phyloP scores from a whole-genome alignment of 2,329 filamentous ascomycete species.

The Pestalotiopsis sp. region DNA sequence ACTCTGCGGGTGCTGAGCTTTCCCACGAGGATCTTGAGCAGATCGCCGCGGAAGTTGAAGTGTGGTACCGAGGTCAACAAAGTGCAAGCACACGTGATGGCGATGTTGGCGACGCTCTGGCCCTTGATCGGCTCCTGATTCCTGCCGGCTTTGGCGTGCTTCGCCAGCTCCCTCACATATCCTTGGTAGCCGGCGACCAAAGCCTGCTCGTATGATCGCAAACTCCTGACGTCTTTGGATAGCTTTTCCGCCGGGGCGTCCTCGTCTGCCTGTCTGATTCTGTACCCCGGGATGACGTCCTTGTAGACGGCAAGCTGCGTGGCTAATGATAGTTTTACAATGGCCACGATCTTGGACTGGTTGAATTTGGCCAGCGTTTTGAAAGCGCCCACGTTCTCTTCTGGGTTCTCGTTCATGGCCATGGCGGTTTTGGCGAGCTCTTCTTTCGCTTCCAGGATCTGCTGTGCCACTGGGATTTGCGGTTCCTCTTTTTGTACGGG shows the following conservation, averaged over 20 bases:
- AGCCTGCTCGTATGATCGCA: conserved; percentile 85
- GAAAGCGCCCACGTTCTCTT: conserved; percentile 82
- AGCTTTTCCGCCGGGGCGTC: conserved; percentile 77
- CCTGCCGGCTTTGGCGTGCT: conserved; percentile 60
- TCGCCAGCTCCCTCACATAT: conserved; percentile 77
- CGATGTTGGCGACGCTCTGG: conserved; percentile 67
- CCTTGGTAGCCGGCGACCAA: conserved; percentile 82
- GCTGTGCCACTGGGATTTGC: conserved; percentile 72
- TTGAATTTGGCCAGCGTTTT: conserved; percentile 77
- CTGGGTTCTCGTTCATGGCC: conserved; percentile 86
- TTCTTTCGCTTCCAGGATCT: conserved; percentile 87
- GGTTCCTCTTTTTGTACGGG: conserved; percentile 57
- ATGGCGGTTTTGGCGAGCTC: conserved; percentile 84
- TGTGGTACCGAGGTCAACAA: conserved; percentile 84
- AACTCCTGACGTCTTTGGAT: conserved; percentile 85
- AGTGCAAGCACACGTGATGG: conserved; percentile 83
- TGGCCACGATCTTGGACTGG: conserved; percentile 67
- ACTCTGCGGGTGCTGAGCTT: conserved; percentile 75
- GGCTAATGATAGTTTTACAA: conserved; percentile 84
- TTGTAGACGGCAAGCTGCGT: conserved; percentile 92
- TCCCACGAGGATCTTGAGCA: conserved; percentile 83
- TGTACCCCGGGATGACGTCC: conserved; percentile 93
- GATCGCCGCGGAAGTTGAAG: conserved; percentile 92
- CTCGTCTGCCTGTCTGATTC: conserved; percentile 81
- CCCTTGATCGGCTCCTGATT: conserved; percentile 41